Percentiles rank a stretch among this genome's conserved stretches.
Evolutionary conservation across 2,329 filamentous ascomycete species (phyloP).

Genomic region (Trichoderma koningii): DNA sequence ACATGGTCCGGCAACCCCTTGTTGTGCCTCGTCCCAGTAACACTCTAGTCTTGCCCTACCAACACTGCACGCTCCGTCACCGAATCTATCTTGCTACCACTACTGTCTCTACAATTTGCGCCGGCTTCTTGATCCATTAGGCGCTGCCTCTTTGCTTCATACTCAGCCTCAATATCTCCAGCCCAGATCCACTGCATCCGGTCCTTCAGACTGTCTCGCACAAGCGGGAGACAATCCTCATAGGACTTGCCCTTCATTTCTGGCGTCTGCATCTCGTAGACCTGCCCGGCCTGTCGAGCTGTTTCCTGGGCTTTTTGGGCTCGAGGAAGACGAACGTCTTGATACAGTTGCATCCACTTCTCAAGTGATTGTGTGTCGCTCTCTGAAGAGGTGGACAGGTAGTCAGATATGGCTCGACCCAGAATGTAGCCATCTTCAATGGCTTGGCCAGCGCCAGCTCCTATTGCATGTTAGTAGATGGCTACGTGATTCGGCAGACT

Average conservation of each 20-base stretch:
- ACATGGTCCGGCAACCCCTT: background rate
- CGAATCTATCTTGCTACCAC: background rate
- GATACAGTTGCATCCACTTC: conserved; percentile 15
- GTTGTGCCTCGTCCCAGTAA: too few species aligned
- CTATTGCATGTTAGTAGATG: conserved; percentile 27
- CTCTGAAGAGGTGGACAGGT: background rate
- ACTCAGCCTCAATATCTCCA: conserved; percentile 19
- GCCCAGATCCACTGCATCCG: conserved; percentile 21
- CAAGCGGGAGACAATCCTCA: conserved; percentile 8
- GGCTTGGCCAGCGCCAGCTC: conserved; percentile 47
- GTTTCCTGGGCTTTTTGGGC: conserved; percentile 23
- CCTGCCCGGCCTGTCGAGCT: conserved; percentile 14
- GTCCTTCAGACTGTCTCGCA: conserved; percentile 19
- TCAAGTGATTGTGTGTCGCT: background rate
- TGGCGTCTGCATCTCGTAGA: conserved; percentile 18
- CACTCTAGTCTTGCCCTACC: background rate
- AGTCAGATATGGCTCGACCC: conserved; percentile 1
- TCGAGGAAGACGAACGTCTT: conserved; percentile 15
- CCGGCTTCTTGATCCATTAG: background rate
- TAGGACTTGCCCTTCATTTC: conserved; percentile 12
- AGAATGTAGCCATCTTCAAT: conserved; percentile 40
- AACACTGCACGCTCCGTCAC: background rate
- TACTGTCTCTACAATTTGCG: background rate
- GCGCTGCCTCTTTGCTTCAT: conserved; percentile 2
- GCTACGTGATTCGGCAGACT: background rate